Evolutionary conservation across 176 grass and related monocot genomes (phyloP), one percentile per base, ranked within the genome.

Genomic region (Microstegium vimineum): DNA sequence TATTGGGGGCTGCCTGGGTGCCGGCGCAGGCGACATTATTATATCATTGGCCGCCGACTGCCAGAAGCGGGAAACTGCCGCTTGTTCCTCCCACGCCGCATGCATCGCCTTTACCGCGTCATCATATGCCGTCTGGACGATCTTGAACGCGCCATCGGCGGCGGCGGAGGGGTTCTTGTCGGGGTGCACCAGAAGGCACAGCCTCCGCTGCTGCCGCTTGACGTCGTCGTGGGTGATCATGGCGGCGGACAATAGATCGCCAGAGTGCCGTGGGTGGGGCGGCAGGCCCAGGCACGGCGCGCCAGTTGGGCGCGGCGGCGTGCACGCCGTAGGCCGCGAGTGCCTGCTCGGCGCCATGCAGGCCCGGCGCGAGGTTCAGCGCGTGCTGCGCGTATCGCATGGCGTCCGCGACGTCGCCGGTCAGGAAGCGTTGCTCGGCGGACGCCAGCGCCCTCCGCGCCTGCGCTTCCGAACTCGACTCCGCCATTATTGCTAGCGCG

Each of bases 121-220:
- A 10, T 5, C 54, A 1, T 10, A 62, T 22, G 74, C 34, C 23
- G 14, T 23, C 74, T 77, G 56, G 3, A 77, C 23, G 56, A 62
- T 57, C 56, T 77, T 77, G 74, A 42, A 62, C 13, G n/a, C 54
- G 74, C 74, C 74, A 3, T 62, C 35, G 13, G 74, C 74, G 12
- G 74, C 74, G 14, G 34, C 32, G 0, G 74, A 77, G 0, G 23
- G 3, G 74, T 77, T 77, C 74, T 62, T 77, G 35, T 77, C n/a
- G 13, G 54, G 35, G 74, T 76, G 74, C 54, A 76, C 54, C 13
- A 62, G 34, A 4, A 76, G 54, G 34, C 52, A 76, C 1, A 76
- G 54, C 34, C 8, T 38, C 52, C 74, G 54, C 54, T 76, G 35
- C 52, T 76, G 74, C 54, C 6, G 14, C 74, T 61, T 76, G 7